These are phyloP conservation scores for Barbarea vulgaris DNA, from an alignment of 345 rosid species.

Conservation along the genomic window DNA sequence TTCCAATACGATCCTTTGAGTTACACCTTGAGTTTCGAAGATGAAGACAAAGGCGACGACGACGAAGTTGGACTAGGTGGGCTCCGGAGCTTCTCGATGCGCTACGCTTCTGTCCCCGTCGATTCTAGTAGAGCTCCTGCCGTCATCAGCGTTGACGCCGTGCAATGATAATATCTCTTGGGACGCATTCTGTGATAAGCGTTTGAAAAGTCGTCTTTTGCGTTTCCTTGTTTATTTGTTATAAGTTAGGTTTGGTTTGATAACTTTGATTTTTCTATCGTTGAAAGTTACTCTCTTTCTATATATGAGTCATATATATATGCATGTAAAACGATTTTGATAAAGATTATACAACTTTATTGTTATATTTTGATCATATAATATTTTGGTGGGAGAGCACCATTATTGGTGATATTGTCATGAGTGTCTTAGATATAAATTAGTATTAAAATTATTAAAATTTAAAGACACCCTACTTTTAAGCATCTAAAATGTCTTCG, in stretches of 20 bases:
- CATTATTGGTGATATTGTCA: too few species aligned
- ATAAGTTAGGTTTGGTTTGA: constrained; percentile 16
- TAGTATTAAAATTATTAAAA: too few species aligned
- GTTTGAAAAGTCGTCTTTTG: constrained; percentile 26
- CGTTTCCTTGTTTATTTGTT: constrained; percentile 17
- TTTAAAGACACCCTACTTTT: too few species aligned
- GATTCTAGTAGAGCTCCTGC: constrained; percentile 24
- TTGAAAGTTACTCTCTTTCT: constrained; percentile 11
- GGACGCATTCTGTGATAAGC: neutral
- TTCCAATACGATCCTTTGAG: constrained; percentile 49
- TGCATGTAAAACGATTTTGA: too few species aligned
- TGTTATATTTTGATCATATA: neutral
- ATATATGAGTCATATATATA: neutral
- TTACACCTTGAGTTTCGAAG: constrained; percentile 75
- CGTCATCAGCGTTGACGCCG: constrained; percentile 8
- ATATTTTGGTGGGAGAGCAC: too few species aligned
- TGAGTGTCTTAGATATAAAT: too few species aligned
- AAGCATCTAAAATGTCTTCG: too few species aligned
- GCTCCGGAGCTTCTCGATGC: constrained; percentile 54
- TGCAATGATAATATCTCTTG: constrained; percentile 3
- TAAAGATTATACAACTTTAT: neutral
- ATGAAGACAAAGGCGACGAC: constrained; percentile 46
- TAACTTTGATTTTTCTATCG: neutral
- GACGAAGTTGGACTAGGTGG: constrained; percentile 34
- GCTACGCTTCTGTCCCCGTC: constrained; percentile 52